Evolutionary conservation across 2,329 filamentous ascomycete species (phyloP).

Genomic region (Tolypocladium guangdongense): DNA sequence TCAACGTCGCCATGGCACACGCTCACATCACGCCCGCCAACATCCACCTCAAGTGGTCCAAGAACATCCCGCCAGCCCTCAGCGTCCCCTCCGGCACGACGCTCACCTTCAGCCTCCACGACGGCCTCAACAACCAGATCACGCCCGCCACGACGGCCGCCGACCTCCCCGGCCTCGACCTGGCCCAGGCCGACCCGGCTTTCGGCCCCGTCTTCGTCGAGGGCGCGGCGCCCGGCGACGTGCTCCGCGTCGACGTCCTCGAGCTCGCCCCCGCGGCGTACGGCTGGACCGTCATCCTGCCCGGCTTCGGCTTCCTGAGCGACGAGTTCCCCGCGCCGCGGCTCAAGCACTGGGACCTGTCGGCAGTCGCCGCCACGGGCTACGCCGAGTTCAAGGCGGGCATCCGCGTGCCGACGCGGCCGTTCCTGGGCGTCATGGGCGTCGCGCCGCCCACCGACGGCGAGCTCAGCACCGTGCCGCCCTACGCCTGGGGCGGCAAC

Average conservation of each 20-base stretch:
- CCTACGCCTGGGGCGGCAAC: conserved; percentile 41
- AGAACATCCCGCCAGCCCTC: conserved; percentile 29
- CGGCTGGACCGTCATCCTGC: conserved; percentile 43
- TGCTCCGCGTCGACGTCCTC: conserved; percentile 39
- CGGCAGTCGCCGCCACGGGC: conserved; percentile 4
- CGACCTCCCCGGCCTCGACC: conserved; percentile 28
- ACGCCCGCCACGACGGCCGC: conserved; percentile 27
- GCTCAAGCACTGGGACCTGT: conserved; percentile 38
- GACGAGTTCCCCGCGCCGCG: conserved; percentile 33
- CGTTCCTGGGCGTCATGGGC: conserved; percentile 42
- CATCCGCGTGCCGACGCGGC: conserved; percentile 36
- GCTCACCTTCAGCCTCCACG: conserved; percentile 36
- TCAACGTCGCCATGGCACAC: conserved; percentile 3
- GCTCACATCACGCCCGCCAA: conserved; percentile 15
- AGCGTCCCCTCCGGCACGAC: conserved; percentile 35
- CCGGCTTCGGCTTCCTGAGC: conserved; percentile 36
- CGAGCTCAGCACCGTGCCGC: conserved; percentile 38
- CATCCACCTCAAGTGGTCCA: conserved; percentile 37
- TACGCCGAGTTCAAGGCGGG: conserved; percentile 33
- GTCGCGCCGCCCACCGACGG: conserved; percentile 33
- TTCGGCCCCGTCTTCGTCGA: conserved; percentile 39
- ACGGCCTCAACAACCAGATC: conserved; percentile 40
- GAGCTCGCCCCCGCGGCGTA: conserved; percentile 31
- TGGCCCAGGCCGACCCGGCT: conserved; percentile 32
- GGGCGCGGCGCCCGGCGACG: conserved; percentile 38